Conservation (phyloP, 2,329 filamentous ascomycete species). For the Penicillium sp. region DNA sequence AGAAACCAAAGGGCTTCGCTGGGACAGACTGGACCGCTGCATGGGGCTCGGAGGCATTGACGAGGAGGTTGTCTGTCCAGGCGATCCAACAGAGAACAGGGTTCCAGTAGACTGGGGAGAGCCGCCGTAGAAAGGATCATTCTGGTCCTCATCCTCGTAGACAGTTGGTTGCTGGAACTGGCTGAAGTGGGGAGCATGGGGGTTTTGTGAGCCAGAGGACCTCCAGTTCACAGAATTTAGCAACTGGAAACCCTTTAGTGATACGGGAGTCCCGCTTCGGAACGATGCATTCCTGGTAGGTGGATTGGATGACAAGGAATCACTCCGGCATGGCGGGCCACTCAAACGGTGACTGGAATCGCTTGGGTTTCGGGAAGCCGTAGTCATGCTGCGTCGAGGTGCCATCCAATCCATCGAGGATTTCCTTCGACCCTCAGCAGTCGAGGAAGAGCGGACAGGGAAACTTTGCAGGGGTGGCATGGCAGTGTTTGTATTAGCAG, state of each 20-base stretch:
- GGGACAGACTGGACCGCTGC: conserved; percentile 20
- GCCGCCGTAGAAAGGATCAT: conserved; percentile 28
- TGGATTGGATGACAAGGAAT: conserved; percentile 26
- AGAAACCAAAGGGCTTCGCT: conserved; percentile 26
- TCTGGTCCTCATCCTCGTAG: conserved; percentile 19
- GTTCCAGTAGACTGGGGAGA: conserved; percentile 16
- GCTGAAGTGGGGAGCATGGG: conserved; percentile 21
- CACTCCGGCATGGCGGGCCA: conserved; percentile 29
- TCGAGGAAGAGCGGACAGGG: conserved; percentile 26
- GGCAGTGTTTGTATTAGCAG: conserved; percentile 21
- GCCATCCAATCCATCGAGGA: conserved; percentile 21
- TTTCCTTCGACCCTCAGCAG: conserved; percentile 21
- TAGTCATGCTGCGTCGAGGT: conserved; percentile 36
- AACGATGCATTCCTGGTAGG: conserved; percentile 19
- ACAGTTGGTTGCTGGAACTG: conserved; percentile 25
- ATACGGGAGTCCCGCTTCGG: conserved; percentile 13
- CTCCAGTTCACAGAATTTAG: conserved; percentile 7
- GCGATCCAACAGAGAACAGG: conserved; percentile 17
- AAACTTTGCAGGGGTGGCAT: conserved; percentile 26
- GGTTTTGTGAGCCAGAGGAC: conserved; percentile 13
- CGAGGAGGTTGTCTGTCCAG: conserved; percentile 15
- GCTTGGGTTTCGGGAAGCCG: conserved; percentile 26
- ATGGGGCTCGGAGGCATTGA: conserved; percentile 21
- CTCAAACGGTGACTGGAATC: conserved; percentile 24
- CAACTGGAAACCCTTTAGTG: conserved; percentile 5